Evolutionary conservation across 2,329 filamentous ascomycete genomes (phyloP), one percentile per base, ranked within the genome.

Genomic region (Penicillium frequentans): DNA sequence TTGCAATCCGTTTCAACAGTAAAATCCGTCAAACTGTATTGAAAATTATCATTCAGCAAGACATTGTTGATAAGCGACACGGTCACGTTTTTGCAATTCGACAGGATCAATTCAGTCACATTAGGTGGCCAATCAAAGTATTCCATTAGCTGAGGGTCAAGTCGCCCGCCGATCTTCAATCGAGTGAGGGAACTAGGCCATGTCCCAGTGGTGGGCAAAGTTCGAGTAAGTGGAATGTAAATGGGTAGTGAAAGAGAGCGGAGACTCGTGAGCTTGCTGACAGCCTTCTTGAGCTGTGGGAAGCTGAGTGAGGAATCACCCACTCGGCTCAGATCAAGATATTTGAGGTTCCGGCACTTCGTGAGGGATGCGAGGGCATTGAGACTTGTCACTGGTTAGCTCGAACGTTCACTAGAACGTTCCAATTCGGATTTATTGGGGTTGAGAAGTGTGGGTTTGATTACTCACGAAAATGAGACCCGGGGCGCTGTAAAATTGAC

Each of bases 401-500:
- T 45, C 6, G 5, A 48, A 26, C 6, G 24, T 26, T 26, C 26
- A 27, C 9, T 29, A 29, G 2, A 29, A 29, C 9, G 3, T 54
- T 31, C 19, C 5, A 3, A 1, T 49, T 13, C 14, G 27, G 37
- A 33, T 9, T 1, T 24, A 29, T 14, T 2, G 31, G 27, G 24
- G 35, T 5, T 16, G 11, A n/a, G 23, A 13, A 37, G 31, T 5
- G 31, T 35, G 19, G 16, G 24, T 43, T 35, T 33, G 21, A 24
- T 50, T 9, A 71, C 77, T 68, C 64, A 80, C 76, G 80, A 81
- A 63, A 87, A 87, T 4, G 80, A 81, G 5, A 81, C 77, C 57
- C 82, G 82, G 1, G 85, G 85, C 1, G 85, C 84, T 47, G 81
- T 68, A 65, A 87, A 86, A n/a, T 73, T 68, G 59, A 81, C 75